phyloP scores from a whole-genome alignment of 2,329 filamentous ascomycete genomes.

The Botrytis byssoidea region DNA sequence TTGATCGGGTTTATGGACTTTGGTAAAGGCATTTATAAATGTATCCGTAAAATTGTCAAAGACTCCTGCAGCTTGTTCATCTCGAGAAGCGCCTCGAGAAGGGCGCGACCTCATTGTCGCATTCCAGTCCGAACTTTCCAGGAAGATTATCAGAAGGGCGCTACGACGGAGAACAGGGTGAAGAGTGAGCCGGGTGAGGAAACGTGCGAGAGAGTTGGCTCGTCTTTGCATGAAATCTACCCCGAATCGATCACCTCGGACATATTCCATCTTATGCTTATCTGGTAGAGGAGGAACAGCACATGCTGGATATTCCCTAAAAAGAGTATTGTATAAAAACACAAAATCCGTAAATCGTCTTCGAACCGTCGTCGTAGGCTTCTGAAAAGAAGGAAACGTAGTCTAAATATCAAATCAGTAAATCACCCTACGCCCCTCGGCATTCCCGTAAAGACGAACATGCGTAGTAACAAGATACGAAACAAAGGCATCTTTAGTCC shows the following conservation, averaged over 20 bases:
- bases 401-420: constrained; percentile 56
- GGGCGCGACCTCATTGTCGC: constrained; percentile 83
- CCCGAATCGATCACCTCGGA: constrained; percentile 92
- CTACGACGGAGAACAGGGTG: constrained; percentile 87
- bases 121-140: constrained; percentile 95
- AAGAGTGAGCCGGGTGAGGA: constrained; percentile 79
- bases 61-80: constrained; percentile 61
- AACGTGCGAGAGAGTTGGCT: constrained; percentile 87
- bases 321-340: constrained; percentile 89
- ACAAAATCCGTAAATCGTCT: constrained; percentile 97
- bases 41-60: constrained; percentile 96
- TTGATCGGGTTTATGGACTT: constrained; percentile 91
- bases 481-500: constrained; percentile 93
- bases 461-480: constrained; percentile 92
- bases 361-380: constrained; percentile 73
- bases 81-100: constrained; percentile 60
- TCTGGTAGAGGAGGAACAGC: constrained; percentile 93
- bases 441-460: constrained; percentile 50
- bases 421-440: constrained; percentile 11
- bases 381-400: constrained; percentile 90
- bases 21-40: constrained; percentile 95
- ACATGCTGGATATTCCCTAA: constrained; percentile 82
- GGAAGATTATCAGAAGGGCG: constrained; percentile 79
- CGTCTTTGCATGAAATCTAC: constrained; percentile 86
- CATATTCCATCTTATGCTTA: constrained; percentile 99